Evolutionary conservation across 2,329 filamentous ascomycete species (phyloP), one percentile per base, ranked within the genome.

Genomic region (Sclerotinia spermophila): DNA sequence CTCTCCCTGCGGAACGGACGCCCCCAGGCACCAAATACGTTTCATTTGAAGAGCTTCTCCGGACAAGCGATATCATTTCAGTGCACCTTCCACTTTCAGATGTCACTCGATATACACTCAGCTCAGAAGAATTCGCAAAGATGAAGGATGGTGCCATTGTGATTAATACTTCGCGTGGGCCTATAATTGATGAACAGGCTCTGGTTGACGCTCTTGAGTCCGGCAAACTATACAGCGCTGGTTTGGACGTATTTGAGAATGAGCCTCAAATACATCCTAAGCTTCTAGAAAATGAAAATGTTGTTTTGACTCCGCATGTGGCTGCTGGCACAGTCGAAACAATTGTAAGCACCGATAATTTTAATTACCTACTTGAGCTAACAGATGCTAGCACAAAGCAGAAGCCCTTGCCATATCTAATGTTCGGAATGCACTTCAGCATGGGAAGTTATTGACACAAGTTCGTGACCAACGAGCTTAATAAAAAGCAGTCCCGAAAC

Each of bases 91-190:
- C 92, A 13, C 82, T 96, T 73, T 94, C 85, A 81, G 75, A 81
- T 58, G 77, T 89, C 71, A 96, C 93, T 1, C 85, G 85, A 30
- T 73, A 94, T 77, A 91, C 90, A 76, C 92, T 96, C 77, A 89
- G 89, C 44, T 86, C 84, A 19, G 79, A 83, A 0, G 87, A 95
- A 76, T 93, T 96, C 78, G 83, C 82, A 55, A 85, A 87, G 76
- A 94, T 95, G 92, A 96, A 95, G 80, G 82, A 84, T 19, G 91
- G 91, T 61, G 86, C 92, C n/a, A 85, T 94, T 40, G 85, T 96
- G 35, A 85, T 96, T 75, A 96, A 96, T 81, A 94, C 92, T 0
- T 92, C 92, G 11, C 87, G 92, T 42, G 92, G 92, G 30, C 90
- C 91, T 60, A 86, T 96, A 73, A 90, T 96, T 76, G 90, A 96